Evolutionary conservation across 495 filamentous ascomycete genomes (phyloP), one percentile per base, ranked within the genome.

Genomic region (Tuber indicum): DNA sequence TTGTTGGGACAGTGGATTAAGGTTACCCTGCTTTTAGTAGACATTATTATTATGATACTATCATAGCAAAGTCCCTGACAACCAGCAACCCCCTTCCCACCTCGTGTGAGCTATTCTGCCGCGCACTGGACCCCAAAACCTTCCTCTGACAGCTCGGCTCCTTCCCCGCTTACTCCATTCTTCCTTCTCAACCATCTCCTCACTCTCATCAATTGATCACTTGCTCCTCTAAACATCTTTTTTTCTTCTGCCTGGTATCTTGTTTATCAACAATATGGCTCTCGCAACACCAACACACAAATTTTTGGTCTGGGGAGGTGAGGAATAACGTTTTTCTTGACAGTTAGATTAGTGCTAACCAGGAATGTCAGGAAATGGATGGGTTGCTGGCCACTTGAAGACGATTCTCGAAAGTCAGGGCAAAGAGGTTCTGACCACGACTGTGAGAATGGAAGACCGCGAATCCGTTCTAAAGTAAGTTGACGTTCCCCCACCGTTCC

Each of bases 331-430:
- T 36, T 74, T 47, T 52, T 43, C 49, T 41, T 6, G 36, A 17
- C 41, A 19, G 7, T 4, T 32, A 70, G 45, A n/a, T 73, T 72
- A 41, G 23, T 39, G 43, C 70, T 81, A 58, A 81, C 41, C 43
- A 21, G 32, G 47, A 23, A 8, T 76, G 6, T 19, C 41, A 81
- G 75, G 79, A 4, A 75, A 81, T 46, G 89, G 89, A 70, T 91
- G 89, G 89, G 86, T 91, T 78, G 89, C 90, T 70, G 87, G 88
- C 70, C 90, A 91, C 77, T 86, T 91, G 71, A 89, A 91, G 85
- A 84, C 84, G n/a, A 84, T 91, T 72, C 84, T 91, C 17, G 88
- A 89, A 82, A 84, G 84, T 73, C 88, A 91, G 82, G 89, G 88
- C 80, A 90, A 90, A 84, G 86, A 90, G 79, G 88, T 89, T 62